Percentiles rank a stretch among this genome's conserved stretches.
Evolutionary conservation across 2,329 filamentous ascomycete genomes (phyloP).

Genomic region (Fusarium heterosporum): DNA sequence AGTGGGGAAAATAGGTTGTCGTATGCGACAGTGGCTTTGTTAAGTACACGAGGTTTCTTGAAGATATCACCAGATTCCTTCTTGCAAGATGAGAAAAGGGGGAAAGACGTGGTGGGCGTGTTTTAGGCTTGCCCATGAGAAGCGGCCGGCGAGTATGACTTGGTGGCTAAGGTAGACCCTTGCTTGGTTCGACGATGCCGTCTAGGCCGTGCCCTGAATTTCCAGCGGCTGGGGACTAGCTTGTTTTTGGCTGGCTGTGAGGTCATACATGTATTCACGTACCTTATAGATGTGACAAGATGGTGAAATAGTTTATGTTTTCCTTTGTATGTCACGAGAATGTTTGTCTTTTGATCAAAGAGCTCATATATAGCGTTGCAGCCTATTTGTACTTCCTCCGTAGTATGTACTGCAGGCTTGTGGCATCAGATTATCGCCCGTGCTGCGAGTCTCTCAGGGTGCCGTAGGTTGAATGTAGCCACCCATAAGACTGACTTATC

Average conservation of each 20-base stretch:
- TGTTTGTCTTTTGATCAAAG: not conserved
- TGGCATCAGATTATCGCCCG: conserved; percentile 12
- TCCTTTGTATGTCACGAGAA: not conserved
- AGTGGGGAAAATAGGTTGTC: conserved; percentile 33
- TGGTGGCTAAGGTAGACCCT: conserved; percentile 26
- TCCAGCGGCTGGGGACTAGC: conserved; percentile 20
- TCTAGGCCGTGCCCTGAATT: conserved; percentile 22
- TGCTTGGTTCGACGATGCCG: conserved; percentile 26
- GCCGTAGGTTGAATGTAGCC: too few species aligned
- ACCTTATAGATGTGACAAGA: conserved; percentile 20
- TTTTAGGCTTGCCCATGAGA: conserved; percentile 18
- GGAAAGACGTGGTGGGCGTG: conserved; percentile 8
- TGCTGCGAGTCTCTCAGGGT: not conserved
- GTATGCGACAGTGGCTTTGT: conserved; percentile 32
- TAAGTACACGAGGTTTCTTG: conserved; percentile 11
- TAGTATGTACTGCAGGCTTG: conserved; percentile 16
- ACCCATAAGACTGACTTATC: not conserved
- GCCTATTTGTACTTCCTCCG: not conserved
- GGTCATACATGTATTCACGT: conserved; percentile 29
- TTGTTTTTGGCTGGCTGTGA: conserved; percentile 37
- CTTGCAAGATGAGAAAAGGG: conserved; percentile 1
- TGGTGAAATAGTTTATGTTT: not conserved
- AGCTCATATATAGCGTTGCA: not conserved
- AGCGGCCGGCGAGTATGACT: conserved; percentile 15
- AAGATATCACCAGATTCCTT: conserved; percentile 24